Evolutionary conservation across 2,329 filamentous ascomycete genomes (phyloP).

Genomic region (Podosphaera xanthii): DNA sequence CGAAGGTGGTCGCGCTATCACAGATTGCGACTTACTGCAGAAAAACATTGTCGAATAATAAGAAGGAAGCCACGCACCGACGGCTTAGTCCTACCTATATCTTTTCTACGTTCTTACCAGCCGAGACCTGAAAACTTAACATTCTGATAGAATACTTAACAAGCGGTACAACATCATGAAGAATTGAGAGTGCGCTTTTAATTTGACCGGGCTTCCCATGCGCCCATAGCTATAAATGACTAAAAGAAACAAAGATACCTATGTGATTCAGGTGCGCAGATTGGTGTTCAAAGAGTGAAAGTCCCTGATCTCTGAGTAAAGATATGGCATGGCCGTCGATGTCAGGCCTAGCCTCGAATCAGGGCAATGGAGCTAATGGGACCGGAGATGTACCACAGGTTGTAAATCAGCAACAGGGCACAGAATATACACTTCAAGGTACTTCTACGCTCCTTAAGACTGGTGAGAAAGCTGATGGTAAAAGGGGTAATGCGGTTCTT

Average conservation of each 20-base stretch:
- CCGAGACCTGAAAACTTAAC: no score
- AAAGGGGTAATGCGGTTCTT: slow-evolving; percentile 98
- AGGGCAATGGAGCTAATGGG: slow-evolving; percentile 13
- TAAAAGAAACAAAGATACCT: neutral
- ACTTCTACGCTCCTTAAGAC: slow-evolving; percentile 3
- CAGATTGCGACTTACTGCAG: no score
- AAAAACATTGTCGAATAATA: no score
- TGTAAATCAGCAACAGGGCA: slow-evolving; percentile 30
- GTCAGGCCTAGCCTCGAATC: slow-evolving; percentile 25
- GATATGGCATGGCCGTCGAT: slow-evolving; percentile 49
- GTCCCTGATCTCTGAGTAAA: slow-evolving; percentile 4
- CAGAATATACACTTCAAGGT: slow-evolving; percentile 54
- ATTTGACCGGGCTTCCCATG: slow-evolving; percentile 7
- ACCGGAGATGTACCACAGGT: slow-evolving; percentile 10
- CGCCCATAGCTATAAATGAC: slow-evolving; percentile 5
- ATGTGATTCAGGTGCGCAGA: slow-evolving; percentile 5
- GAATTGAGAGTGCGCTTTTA: slow-evolving; percentile 6
- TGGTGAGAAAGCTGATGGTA: neutral
- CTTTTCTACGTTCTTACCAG: no score
- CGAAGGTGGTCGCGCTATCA: no score
- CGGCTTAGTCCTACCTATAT: no score
- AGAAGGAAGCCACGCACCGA: no score
- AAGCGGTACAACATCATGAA: slow-evolving; percentile 3
- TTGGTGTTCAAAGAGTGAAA: slow-evolving; percentile 1
- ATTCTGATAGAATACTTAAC: no score